phyloP scores from a whole-genome alignment of 441 rosid genomes.

The Eugenia klotzschiana region DNA sequence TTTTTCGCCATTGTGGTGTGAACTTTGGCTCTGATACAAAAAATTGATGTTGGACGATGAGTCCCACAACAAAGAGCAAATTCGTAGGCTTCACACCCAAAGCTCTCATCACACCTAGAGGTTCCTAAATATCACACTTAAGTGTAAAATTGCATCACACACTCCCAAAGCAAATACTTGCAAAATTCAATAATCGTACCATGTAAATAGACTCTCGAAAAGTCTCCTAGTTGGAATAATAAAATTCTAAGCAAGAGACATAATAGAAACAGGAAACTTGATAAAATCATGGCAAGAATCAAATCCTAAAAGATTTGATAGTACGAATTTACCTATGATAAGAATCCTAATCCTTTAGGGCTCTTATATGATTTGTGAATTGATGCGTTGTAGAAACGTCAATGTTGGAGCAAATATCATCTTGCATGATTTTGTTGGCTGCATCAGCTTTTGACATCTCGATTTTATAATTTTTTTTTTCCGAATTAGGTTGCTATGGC shows the following conservation, averaged over 20 bases:
- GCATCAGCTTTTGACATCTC: background rate
- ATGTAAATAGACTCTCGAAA: background rate
- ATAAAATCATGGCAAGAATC: background rate
- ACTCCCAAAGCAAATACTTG: background rate
- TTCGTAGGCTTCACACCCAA: background rate
- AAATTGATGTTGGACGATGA: background rate
- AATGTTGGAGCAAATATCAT: background rate
- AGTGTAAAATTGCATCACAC: background rate
- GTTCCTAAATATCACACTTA: background rate
- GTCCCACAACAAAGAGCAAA: background rate
- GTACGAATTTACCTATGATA: background rate
- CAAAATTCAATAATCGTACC: background rate
- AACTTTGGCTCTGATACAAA: background rate
- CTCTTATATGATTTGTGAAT: background rate
- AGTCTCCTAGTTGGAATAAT: background rate
- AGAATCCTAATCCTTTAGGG: background rate
- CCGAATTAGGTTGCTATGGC: background rate
- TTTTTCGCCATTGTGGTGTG: background rate
- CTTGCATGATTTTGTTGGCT: background rate
- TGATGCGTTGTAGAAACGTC: background rate
- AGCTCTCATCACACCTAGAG: background rate
- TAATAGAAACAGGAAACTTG: background rate
- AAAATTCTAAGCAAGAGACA: background rate
- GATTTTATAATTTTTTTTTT: background rate
- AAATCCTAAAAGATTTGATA: background rate